Base-by-base conservation (phyloP, 169 alveolate genomes). In the Cyclospora cayetanensis region DNA sequence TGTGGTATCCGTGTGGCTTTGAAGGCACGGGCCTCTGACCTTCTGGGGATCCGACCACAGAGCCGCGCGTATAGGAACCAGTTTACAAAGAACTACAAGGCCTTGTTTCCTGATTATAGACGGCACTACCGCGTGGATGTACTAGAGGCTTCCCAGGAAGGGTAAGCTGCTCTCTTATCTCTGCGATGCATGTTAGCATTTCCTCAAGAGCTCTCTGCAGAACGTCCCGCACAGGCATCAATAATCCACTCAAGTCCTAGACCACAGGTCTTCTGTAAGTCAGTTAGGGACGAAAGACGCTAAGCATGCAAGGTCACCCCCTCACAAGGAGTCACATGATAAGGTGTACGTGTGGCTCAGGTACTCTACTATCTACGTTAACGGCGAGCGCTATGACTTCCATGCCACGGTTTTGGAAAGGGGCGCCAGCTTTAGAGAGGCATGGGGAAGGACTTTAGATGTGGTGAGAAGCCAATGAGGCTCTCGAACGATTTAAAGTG, bases 301-400 rank as follows among this genome's bases (percentile, higher is more conserved):
- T n/a, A n/a, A n/a, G n/a, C n/a, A n/a, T n/a, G n/a, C n/a, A n/a
- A n/a, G n/a, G n/a, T n/a, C n/a, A n/a, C n/a, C n/a, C n/a, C n/a
- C n/a, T n/a, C n/a, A n/a, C n/a, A n/a, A n/a, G n/a, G n/a, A n/a
- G n/a, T n/a, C n/a, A n/a, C 60, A 46, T 46, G 7, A 46, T 9
- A 27, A 60, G 27, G 27, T 60, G 37, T 41, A 20, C 27, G 35
- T 41, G 3, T 37, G 37, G 29, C 27, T 1, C 93, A 90, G 93
- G 84, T 79, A 90, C 66, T 74, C 88, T 1, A 74, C 76, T 41
- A 90, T 90, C 34, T 72, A 72, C 60, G 93, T 90, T 2, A 90
- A 90, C 74, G 93, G 93, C 68, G 93, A 90, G n/a, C 4, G 93
- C n/a, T 90, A 43, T 34, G 93, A 90, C 39, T 90, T 90, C 55